Conservation (phyloP, 2,329 filamentous ascomycete genomes). For the Teratosphaeria gauchensis region DNA sequence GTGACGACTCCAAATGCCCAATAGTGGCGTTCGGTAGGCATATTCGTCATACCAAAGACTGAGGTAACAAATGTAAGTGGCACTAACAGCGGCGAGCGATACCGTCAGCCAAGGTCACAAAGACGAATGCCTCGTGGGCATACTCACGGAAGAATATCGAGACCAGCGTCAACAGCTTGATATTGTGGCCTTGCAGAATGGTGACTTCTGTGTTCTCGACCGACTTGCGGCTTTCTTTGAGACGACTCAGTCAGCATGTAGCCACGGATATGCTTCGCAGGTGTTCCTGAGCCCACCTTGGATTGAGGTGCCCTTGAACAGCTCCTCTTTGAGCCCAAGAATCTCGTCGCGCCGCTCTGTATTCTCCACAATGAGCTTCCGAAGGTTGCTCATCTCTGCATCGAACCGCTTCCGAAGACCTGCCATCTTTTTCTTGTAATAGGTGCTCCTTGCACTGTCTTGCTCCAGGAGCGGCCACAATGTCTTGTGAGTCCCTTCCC, state of each 20-base stretch:
- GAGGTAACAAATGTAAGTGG: conserved; percentile 54
- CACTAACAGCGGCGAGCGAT: conserved; percentile 24
- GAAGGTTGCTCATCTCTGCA: conserved; percentile 42
- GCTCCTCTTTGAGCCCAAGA: conserved; percentile 48
- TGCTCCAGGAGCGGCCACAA: conserved; percentile 47
- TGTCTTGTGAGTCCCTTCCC: conserved; percentile 45
- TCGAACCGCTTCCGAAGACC: conserved; percentile 41
- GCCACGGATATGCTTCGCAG: background rate
- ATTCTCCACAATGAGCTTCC: conserved; percentile 41
- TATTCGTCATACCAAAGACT: conserved; percentile 45
- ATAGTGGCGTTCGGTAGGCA: conserved; percentile 28
- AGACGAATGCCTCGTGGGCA: no score
- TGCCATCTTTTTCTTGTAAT: conserved; percentile 43
- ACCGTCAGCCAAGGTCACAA: no score
- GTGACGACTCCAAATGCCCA: conserved; percentile 34
- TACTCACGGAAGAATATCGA: conserved; percentile 44
- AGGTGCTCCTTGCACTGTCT: conserved; percentile 34
- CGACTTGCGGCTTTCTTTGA: conserved; percentile 42
- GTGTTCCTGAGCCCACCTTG: conserved; percentile 28
- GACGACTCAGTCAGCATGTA: background rate
- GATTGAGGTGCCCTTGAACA: conserved; percentile 55
- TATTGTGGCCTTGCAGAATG: conserved; percentile 51
- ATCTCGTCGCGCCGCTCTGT: conserved; percentile 48
- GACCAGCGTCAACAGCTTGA: conserved; percentile 50
- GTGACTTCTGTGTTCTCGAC: conserved; percentile 46